Evolutionary conservation across 1,284 basidiomycete species (phyloP), one percentile per base, ranked within the genome.

Genomic region (Cerrena zonata): DNA sequence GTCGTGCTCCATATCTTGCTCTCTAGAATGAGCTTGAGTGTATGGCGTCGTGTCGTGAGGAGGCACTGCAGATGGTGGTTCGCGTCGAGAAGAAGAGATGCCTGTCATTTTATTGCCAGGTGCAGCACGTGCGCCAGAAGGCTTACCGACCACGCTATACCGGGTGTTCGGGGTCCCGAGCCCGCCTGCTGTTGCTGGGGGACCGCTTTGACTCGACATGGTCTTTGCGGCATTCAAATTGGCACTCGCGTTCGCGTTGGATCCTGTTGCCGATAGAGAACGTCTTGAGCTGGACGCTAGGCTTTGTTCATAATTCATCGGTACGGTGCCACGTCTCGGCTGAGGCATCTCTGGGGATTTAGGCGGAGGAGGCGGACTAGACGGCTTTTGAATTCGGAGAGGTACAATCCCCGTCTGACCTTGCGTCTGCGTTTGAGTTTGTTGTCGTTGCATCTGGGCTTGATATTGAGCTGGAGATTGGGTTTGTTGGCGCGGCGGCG

Each of bases 51-150:
- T 5, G 34, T 23, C 23, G 19, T 3, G 11, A n/a, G 44, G 44
- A 4, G 5, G 5, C 13, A 11, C 24, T 12, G 30, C 7, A 34
- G 15, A 15, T 7, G 30, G 30, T 15, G 30, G 30, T 34, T 34
- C 30, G 30, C 30, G 30, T 34, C 30, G 30, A 47, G 30, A 27
- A 5, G 22, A 7, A 36, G 24, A 39, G 19, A 22, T 25, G 52
- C 59, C 55, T 59, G 58, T 51, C 53, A 56, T 56, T 56, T 61
- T 63, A 51, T 54, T 61, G 50, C 62, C 70, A 39, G 78, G 73
- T 49, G 77, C 83, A 45, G 86, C 89, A 80, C 91, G 86, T 79
- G 91, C 90, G 37, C 90, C 91, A 41, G 88, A 88, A 15, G 91
- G 91, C 45, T 68, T 66, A 56, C 66, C 61, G 56, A 61, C 59